phyloP scores from a whole-genome alignment of 2,329 filamentous ascomycete genomes.

The Aspergillus persii region DNA sequence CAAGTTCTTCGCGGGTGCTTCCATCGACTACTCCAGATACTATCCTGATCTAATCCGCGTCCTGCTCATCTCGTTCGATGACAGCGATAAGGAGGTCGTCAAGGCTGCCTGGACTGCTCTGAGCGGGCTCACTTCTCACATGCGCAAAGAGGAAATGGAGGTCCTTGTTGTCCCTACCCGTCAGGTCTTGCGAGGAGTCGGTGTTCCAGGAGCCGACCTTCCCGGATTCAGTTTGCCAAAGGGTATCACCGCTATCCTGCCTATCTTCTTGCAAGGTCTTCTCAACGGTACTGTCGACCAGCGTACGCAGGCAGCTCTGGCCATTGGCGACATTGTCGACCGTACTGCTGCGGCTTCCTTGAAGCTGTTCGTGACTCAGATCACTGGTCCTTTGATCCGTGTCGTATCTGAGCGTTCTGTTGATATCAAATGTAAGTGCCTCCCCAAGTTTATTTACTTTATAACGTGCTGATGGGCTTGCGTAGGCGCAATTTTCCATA shows the following conservation, averaged over 20 bases:
- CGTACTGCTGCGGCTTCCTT: slow-evolving; percentile 82
- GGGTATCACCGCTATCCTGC: slow-evolving; percentile 92
- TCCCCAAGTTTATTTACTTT: neutral
- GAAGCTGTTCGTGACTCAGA: slow-evolving; percentile 94
- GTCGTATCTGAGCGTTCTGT: slow-evolving; percentile 95
- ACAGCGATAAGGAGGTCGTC: slow-evolving; percentile 77
- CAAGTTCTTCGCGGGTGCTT: slow-evolving; percentile 77
- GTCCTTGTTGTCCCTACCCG: slow-evolving; percentile 81
- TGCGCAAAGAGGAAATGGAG: slow-evolving; percentile 98
- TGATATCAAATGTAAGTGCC: slow-evolving; percentile 70
- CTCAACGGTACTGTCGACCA: slow-evolving; percentile 96
- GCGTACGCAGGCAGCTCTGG: slow-evolving; percentile 84
- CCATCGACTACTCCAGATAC: slow-evolving; percentile 91
- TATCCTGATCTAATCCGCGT: slow-evolving; percentile 92
- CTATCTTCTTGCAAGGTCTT: slow-evolving; percentile 94
- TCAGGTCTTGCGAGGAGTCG: slow-evolving; percentile 81
- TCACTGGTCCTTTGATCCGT: slow-evolving; percentile 95
- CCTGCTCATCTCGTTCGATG: slow-evolving; percentile 87
- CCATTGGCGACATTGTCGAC: slow-evolving; percentile 94
- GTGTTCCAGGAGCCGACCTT: slow-evolving; percentile 78
- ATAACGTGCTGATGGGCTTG: slow-evolving; percentile 19
- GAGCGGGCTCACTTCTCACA: slow-evolving; percentile 78
- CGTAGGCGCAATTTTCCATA: slow-evolving; percentile 79
- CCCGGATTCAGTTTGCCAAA: slow-evolving; percentile 89
- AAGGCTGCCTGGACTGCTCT: slow-evolving; percentile 87